These are phyloP conservation scores for Lactifluus rugatus DNA, from an alignment of 768 basidiomycete genomes.

Conservation along the genomic window DNA sequence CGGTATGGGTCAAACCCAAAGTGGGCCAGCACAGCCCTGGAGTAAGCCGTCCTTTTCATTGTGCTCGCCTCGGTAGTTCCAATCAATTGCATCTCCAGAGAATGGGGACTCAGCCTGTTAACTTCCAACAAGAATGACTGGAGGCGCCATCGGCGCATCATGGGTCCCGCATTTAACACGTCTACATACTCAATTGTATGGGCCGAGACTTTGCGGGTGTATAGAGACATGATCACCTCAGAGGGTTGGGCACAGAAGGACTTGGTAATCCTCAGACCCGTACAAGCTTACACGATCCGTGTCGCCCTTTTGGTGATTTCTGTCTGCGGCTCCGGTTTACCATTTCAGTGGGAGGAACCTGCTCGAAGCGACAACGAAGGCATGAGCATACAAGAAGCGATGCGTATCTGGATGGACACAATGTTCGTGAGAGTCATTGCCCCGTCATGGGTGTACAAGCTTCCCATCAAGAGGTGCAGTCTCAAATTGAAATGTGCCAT, in stretches of 20 bases:
- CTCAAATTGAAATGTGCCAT: no score
- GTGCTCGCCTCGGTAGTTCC: not conserved
- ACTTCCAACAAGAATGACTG: slow-evolving; percentile 16
- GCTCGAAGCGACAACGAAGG: not conserved
- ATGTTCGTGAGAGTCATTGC: not conserved
- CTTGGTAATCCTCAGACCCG: not conserved
- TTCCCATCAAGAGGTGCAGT: slow-evolving; percentile 1
- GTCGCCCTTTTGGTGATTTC: slow-evolving; percentile 18
- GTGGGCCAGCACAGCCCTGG: not conserved
- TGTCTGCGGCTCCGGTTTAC: slow-evolving; percentile 20
- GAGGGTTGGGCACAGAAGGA: slow-evolving; percentile 16
- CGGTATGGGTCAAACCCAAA: slow-evolving; percentile 18
- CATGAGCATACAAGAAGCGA: slow-evolving; percentile 9
- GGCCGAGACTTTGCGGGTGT: slow-evolving; percentile 19
- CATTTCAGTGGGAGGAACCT: not conserved
- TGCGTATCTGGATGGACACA: slow-evolving; percentile 1
- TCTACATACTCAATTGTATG: slow-evolving; percentile 20
- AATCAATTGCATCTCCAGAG: not conserved
- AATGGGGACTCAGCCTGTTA: slow-evolving; percentile 19
- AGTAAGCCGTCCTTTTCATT: not conserved
- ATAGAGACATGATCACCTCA: slow-evolving; percentile 14
- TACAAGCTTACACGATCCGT: slow-evolving; percentile 19
- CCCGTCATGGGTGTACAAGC: slow-evolving; percentile 9
- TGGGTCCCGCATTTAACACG: slow-evolving; percentile 22
- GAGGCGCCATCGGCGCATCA: slow-evolving; percentile 21